Evolutionary conservation across 2,329 filamentous ascomycete genomes (phyloP).

Genomic region (Ascocoryne sarcoides): DNA sequence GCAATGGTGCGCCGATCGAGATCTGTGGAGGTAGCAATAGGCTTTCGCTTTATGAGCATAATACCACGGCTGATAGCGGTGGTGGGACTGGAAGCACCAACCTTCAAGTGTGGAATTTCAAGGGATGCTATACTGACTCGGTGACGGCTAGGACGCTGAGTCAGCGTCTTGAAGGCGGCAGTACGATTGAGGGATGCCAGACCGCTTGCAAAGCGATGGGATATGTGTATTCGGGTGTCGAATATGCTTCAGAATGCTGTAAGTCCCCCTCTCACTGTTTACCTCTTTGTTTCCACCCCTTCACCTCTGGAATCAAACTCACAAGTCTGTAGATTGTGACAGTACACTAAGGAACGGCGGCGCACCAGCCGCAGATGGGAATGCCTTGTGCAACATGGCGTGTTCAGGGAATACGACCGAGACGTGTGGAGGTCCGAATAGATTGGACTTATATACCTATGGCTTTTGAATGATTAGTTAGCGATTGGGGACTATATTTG

Average conservation of each 20-base stretch:
- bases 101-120: neutral
- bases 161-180: neutral
- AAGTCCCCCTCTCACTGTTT: neutral
- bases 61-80: neutral
- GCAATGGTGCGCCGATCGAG: neutral
- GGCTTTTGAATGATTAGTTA: neutral
- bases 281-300: neutral
- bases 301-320: neutral
- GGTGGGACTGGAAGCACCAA: neutral
- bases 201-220: neutral
- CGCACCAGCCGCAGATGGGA: constrained; percentile 7
- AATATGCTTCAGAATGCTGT: neutral
- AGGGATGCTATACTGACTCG: neutral
- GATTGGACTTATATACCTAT: constrained; percentile 5
- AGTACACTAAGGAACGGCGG: constrained; percentile 7
- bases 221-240: neutral
- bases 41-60: neutral
- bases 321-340: constrained; percentile 5
- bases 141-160: neutral
- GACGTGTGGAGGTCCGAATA: constrained; percentile 11
- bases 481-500: too few relatives aligned
- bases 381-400: constrained; percentile 8
- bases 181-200: neutral
- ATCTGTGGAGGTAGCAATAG: constrained; percentile 1
- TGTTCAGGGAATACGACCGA: constrained; percentile 9